Evolutionary conservation across 73 alveolate species (phyloP).

Genomic region (Paraurostyla sp.): DNA sequence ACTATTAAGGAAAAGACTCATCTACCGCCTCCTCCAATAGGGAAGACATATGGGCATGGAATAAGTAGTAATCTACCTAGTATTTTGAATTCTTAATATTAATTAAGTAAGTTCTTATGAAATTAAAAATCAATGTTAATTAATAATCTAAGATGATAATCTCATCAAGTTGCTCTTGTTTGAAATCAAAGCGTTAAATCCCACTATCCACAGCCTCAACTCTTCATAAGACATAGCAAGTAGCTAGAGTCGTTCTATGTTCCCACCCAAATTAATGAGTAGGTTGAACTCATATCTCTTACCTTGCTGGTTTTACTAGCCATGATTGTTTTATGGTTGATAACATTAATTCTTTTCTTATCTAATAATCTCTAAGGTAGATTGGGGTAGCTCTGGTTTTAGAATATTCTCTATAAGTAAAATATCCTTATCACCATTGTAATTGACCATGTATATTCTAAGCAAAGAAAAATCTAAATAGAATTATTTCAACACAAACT

Average conservation of each 20-base stretch:
- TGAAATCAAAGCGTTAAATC: constrained; percentile 5
- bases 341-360: constrained; percentile 17
- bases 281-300: constrained; percentile 53
- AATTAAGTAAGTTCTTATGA: not conserved
- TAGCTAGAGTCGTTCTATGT: not conserved
- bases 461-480: constrained; percentile 40
- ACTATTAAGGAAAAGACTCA: not conserved
- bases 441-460: constrained; percentile 34
- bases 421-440: constrained; percentile 39
- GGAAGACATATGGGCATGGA: constrained; percentile 39
- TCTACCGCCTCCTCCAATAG: constrained; percentile 53
- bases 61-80: constrained; percentile 8
- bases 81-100: not conserved
- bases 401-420: constrained; percentile 31
- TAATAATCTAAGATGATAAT: constrained; percentile 36
- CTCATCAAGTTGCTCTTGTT: constrained; percentile 32
- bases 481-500: constrained; percentile 21
- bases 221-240: constrained; percentile 34
- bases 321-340: not conserved
- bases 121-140: not conserved
- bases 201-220: constrained; percentile 41
- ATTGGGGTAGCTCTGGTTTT: constrained; percentile 40
- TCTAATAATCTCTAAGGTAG: constrained; percentile 31
- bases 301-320: not conserved
- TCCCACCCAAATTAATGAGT: constrained; percentile 5